Conservation (phyloP, 495 filamentous ascomycete species). For the Xylaria flabelliformis region DNA sequence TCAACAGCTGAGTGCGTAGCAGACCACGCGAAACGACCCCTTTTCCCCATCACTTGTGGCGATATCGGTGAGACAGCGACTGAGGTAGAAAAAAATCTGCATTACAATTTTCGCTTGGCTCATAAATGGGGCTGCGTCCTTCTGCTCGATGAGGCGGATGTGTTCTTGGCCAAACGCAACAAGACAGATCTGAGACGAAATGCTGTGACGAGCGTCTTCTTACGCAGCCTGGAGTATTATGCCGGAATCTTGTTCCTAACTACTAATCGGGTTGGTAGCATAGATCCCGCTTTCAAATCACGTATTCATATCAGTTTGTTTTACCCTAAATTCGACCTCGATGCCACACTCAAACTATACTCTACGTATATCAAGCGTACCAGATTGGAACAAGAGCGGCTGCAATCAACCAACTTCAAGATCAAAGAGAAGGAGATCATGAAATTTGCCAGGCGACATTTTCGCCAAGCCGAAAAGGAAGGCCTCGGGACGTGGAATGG, state of each 20-base stretch:
- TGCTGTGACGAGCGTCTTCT: constrained; percentile 47
- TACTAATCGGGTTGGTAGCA: constrained; percentile 56
- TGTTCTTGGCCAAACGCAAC: constrained; percentile 59
- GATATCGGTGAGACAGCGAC: constrained; percentile 21
- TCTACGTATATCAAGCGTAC: constrained; percentile 41
- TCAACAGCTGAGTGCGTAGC: constrained; percentile 34
- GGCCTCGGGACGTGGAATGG: constrained; percentile 37
- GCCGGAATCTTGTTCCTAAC: constrained; percentile 59
- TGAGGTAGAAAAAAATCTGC: constrained; percentile 51
- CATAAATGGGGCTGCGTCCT: constrained; percentile 57
- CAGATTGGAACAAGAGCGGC: constrained; percentile 26
- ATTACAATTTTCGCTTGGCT: constrained; percentile 48
- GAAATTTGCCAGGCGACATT: constrained; percentile 28
- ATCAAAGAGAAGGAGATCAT: constrained; percentile 32
- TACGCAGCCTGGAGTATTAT: constrained; percentile 57
- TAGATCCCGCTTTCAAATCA: constrained; percentile 59
- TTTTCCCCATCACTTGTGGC: constrained; percentile 43
- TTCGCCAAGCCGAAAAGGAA: constrained; percentile 21
- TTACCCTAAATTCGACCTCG: constrained; percentile 47
- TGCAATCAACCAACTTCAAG: constrained; percentile 13
- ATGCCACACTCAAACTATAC: constrained; percentile 44
- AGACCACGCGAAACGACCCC: constrained; percentile 35
- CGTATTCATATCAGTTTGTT: constrained; percentile 56
- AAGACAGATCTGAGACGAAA: constrained; percentile 55
- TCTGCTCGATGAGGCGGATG: constrained; percentile 64